These are phyloP conservation scores for Euphorbia schlechtendalii DNA, from an alignment of 441 rosid species.

Conservation along the genomic window DNA sequence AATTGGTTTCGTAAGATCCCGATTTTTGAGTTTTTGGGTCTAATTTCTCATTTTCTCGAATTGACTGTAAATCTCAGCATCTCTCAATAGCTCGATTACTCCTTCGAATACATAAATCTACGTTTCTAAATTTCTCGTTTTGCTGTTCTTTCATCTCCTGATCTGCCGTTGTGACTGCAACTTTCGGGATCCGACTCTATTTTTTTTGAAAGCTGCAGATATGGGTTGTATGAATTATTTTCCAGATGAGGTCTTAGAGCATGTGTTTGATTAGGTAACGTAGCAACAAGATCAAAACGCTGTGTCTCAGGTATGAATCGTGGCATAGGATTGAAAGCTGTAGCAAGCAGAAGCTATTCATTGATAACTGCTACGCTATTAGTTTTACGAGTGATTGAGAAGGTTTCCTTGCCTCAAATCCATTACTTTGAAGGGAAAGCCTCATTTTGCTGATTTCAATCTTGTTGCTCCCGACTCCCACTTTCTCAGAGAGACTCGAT, in stretches of 20 bases:
- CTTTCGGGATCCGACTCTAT: too few species aligned
- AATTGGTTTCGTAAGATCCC: too few species aligned
- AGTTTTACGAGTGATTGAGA: constrained; percentile 52
- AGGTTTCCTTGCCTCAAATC: constrained; percentile 71
- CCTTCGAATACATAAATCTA: too few species aligned
- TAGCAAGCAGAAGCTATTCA: constrained; percentile 56
- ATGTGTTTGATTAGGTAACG: constrained; percentile 62
- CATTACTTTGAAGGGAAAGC: constrained; percentile 78
- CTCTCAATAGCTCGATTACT: too few species aligned
- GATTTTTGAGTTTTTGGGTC: too few species aligned
- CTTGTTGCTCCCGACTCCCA: constrained; percentile 80
- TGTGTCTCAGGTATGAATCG: constrained; percentile 70
- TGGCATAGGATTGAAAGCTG: constrained; percentile 77
- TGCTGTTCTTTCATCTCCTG: too few species aligned
- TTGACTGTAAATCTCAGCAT: too few species aligned
- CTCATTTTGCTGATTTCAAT: constrained; percentile 95
- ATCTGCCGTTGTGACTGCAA: too few species aligned
- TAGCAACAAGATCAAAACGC: constrained; percentile 69
- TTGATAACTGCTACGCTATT: constrained; percentile 76
- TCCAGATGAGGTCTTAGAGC: constrained; percentile 89
- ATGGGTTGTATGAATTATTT: constrained; percentile 88
- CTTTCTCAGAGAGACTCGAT: too few species aligned
- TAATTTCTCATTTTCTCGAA: too few species aligned
- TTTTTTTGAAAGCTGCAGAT: too few species aligned
- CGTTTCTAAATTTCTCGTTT: too few species aligned